phyloP scores from a whole-genome alignment of 2,329 filamentous ascomycete genomes.

The Madurella mycetomatis region DNA sequence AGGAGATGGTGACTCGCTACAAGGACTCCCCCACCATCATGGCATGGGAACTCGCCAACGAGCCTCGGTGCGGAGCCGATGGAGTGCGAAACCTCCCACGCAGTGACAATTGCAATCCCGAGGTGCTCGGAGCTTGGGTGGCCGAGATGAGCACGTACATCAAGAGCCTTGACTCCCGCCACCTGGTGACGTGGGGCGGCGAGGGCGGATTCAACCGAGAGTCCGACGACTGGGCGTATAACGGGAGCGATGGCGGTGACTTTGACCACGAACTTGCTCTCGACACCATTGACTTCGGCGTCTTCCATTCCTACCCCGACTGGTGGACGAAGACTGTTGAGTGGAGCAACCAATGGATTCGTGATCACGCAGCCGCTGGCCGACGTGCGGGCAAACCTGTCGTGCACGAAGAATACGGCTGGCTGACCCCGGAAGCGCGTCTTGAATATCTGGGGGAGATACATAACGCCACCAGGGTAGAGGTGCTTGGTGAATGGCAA shows the following conservation, averaged over 20 bases:
- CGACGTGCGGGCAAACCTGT: conserved; percentile 46
- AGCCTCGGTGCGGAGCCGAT: conserved; percentile 49
- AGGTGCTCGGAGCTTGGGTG: conserved; percentile 44
- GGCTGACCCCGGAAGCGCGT: conserved; percentile 47
- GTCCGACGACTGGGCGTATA: conserved; percentile 43
- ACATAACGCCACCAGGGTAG: conserved; percentile 39
- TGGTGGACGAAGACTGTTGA: conserved; percentile 49
- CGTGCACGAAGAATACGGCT: conserved; percentile 53
- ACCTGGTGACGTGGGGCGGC: conserved; percentile 52
- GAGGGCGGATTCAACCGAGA: conserved; percentile 53
- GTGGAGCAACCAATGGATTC: conserved; percentile 53
- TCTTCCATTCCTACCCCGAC: conserved; percentile 54
- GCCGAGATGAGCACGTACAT: conserved; percentile 52
- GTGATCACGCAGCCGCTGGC: conserved; percentile 45
- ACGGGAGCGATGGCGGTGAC: conserved; percentile 47
- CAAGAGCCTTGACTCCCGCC: conserved; percentile 47
- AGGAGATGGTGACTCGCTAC: conserved; percentile 56
- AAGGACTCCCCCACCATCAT: conserved; percentile 55
- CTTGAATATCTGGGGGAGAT: conserved; percentile 42
- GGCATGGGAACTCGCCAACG: conserved; percentile 65
- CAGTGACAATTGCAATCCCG: conserved; percentile 37
- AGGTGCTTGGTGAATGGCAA: conserved; percentile 48
- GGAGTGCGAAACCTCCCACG: conserved; percentile 42
- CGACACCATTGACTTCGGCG: conserved; percentile 49
- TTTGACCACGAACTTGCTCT: conserved; percentile 48